These are phyloP conservation scores for Colletotrichum sansevieriae DNA, from an alignment of 2,329 filamentous ascomycete species.

Conservation along the genomic window DNA sequence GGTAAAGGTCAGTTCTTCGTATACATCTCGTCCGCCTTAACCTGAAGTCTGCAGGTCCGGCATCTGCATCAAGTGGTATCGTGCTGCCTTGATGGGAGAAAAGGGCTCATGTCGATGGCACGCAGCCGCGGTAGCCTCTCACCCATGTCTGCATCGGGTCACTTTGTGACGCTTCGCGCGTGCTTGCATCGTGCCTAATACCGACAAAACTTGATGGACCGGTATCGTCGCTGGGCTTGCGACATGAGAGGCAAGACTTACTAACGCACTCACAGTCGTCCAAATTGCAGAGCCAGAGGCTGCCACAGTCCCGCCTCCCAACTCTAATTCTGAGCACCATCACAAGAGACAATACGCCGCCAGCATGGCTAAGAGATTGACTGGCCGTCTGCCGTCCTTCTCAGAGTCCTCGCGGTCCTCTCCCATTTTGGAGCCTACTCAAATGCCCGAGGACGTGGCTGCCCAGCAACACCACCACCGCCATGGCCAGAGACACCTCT, in stretches of 20 bases:
- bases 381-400: constrained; percentile 50
- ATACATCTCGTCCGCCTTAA: constrained; percentile 14
- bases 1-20: constrained; percentile 58
- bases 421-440: constrained; percentile 51
- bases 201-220: constrained; percentile 31
- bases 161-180: constrained; percentile 45
- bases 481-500: constrained; percentile 54
- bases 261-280: constrained; percentile 57
- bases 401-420: constrained; percentile 59
- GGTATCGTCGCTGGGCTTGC: constrained; percentile 39
- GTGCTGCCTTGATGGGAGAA: background rate
- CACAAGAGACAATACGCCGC: constrained; percentile 60
- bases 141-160: constrained; percentile 15
- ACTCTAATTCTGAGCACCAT: constrained; percentile 51
- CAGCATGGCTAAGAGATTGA: constrained; percentile 58
- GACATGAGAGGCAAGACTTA: constrained; percentile 37
- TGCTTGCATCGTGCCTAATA: constrained; percentile 8
- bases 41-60: constrained; percentile 30
- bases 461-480: constrained; percentile 46
- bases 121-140: constrained; percentile 13
- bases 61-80: constrained; percentile 38
- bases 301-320: constrained; percentile 38
- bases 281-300: constrained; percentile 68
- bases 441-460: constrained; percentile 45
- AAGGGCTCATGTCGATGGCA: constrained; percentile 11